Conservation (phyloP, 805 yeast species). For the Blastobotrys parvus region DNA sequence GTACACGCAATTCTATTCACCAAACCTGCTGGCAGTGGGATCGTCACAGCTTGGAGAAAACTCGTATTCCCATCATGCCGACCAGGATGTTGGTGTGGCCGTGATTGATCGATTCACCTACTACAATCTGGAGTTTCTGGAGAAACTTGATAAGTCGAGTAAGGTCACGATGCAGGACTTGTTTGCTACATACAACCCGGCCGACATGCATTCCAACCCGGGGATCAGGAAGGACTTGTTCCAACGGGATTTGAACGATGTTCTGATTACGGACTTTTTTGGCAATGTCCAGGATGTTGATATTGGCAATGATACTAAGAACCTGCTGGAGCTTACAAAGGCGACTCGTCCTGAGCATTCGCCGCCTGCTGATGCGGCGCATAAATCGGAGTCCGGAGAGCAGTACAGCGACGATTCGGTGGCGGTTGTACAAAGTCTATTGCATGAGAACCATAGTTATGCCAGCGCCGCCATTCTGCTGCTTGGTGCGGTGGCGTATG, state of each 20-base stretch:
- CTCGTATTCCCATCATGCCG: constrained; percentile 93
- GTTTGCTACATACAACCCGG: constrained; percentile 76
- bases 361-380: neutral
- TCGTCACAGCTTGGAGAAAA: constrained; percentile 82
- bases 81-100: constrained; percentile 92
- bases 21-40: constrained; percentile 88
- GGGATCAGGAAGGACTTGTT: constrained; percentile 86
- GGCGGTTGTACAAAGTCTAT: neutral
- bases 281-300: constrained; percentile 83
- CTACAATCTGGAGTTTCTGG: constrained; percentile 81
- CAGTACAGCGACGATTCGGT: neutral
- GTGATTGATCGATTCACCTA: constrained; percentile 96
- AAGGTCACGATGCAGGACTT: constrained; percentile 70
- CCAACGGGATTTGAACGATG: constrained; percentile 55
- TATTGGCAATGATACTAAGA: constrained; percentile 38
- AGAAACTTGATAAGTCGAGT: constrained; percentile 69
- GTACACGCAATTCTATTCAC: constrained; percentile 88
- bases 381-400: neutral
- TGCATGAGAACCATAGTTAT: neutral
- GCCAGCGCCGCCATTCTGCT: neutral
- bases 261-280: constrained; percentile 83
- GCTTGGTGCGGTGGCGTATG: neutral
- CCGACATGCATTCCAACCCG: constrained; percentile 80
- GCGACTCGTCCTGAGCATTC: neutral
- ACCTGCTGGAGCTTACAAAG: constrained; percentile 10